Percentiles rank a stretch among this genome's conserved stretches.
These are phyloP conservation scores for Cinnamomum micranthum DNA, from an alignment of 164 flowering plant species.

Conservation along the genomic window DNA sequence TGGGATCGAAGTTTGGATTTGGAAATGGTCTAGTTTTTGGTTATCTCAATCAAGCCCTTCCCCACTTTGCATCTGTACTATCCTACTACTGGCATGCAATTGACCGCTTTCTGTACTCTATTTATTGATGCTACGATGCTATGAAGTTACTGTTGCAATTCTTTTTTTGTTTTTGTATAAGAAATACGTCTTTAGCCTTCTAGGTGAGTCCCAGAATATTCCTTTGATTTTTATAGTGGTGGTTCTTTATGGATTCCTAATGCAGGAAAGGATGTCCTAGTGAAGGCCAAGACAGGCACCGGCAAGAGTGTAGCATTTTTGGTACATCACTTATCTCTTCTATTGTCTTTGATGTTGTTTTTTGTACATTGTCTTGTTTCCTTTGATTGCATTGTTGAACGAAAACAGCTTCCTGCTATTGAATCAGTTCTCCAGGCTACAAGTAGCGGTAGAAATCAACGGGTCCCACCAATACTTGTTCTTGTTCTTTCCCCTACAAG, in stretches of 20 bases:
- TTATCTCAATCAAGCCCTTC: no score
- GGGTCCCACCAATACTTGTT: conserved; percentile 61
- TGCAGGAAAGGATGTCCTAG: conserved; percentile 86
- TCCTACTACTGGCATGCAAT: background rate
- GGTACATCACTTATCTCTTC: conserved; percentile 44
- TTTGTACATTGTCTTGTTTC: conserved; percentile 11
- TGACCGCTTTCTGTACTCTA: background rate
- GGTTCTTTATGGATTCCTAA: conserved; percentile 9
- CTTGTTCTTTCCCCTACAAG: conserved; percentile 93
- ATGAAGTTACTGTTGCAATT: background rate
- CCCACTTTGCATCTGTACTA: background rate
- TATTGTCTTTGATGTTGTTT: background rate
- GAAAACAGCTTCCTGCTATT: conserved; percentile 97
- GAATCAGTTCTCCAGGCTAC: conserved; percentile 87
- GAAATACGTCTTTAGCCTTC: background rate
- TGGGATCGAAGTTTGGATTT: background rate
- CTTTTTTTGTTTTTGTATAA: background rate
- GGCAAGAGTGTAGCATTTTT: conserved; percentile 91
- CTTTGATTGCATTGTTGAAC: conserved; percentile 35
- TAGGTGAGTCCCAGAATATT: background rate
- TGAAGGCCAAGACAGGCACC: conserved; percentile 91
- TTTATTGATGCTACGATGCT: background rate
- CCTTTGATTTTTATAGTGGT: background rate
- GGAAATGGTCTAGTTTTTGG: background rate
- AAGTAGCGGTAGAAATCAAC: conserved; percentile 23